Base-by-base conservation (phyloP, 2,329 filamentous ascomycete species). In the Venturia effusa region DNA sequence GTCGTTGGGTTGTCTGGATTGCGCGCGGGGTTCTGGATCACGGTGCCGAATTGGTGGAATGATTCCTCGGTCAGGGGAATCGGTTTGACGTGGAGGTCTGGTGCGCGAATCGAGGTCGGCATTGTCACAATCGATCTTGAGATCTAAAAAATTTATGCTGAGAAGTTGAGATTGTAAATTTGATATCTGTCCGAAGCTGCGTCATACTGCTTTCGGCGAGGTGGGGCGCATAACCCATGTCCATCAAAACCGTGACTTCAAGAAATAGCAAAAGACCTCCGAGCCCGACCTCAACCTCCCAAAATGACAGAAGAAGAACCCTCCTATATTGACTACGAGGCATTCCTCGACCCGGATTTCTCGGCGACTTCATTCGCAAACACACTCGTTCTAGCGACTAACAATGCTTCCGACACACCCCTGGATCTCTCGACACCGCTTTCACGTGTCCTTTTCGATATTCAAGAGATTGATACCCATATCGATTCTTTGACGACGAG, bases 241-340 rank as follows among this genome's bases (percentile, higher is more conserved):
- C 51, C 51, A 15, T 57, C 27, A 34, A 57, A 34, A 32, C 19
- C 51, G 51, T 57, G 51, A 32, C 45, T 24, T 22, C 4, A 5
- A 34, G 51, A 55, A 27, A 24, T n/a, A 43, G 34, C 34, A 27
- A 27, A n/a, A n/a, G n/a, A n/a, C n/a, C n/a, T n/a, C 55, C 27
- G n/a, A 13, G 30, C 17, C 19, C 19, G 22, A 59, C 24, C 41
- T 27, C 59, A 60, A 60, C 34, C n/a, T 39, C 22, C 15, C 4
- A 62, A 54, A 4, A 64, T 64, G 63, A 59, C 63, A 2, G 63
- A 64, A 27, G 63, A 64, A 69, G 86, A 88, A 65, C 83, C 87
- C 48, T 94, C 90, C 10, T 99, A 99, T 77, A 92, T 99, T 72
- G 92, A 97, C 83, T 96, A 96, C 77, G 91, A 96, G 74, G 84